Evolutionary conservation across 2,329 filamentous ascomycete genomes (phyloP), one percentile per base, ranked within the genome.

Genomic region (Diaporthe capsici): DNA sequence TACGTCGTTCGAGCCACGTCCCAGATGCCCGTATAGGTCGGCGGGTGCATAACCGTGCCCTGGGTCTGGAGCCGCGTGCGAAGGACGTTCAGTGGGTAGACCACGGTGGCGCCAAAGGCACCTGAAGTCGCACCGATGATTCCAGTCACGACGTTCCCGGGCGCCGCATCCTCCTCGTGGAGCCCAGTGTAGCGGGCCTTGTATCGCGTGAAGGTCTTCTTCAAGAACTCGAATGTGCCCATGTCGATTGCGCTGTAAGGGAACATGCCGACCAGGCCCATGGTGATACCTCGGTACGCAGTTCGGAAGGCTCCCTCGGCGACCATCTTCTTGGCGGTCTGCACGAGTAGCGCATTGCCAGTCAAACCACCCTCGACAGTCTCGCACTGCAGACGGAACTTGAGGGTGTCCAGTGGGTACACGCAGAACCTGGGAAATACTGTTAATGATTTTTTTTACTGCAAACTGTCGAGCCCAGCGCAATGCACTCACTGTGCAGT

Each of bases 201-300:
- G 78, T 93, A 92, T 5, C 86, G 86, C 47, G 93, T 90, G 78
- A 97, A 92, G 10, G 88, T 88, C 65, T 90, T 91, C 85, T 99
- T 99, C 77, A 98, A 90, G 76, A 97, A 92, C 85, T 99, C 97
- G 81, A 98, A 99, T 0, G 95, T 98, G 78, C 95, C 95, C 81
- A 99, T 93, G 82, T 99, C 97, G 82, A 99, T 97, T 68, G 97
- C 97, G 57, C 95, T 96, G 84, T 98, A 99, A 0, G 97, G 97
- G 81, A 99, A 99, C 92, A 98, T 98, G 82, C 97, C 97, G 70
- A 98, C 86, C 5, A 99, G 89, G 22, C 97, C 97, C 91, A 98
- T 97, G 0, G 95, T 96, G 47, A 99, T 90, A 55, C 97, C 97
- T 72, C 96, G 95, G 84, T 98, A 99, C 78, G 95, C 96, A 9